A percentile compares a stretch with the other conserved stretches of the same genome.
Evolutionary conservation across 176 grass and related monocot genomes (phyloP).

Genomic region (Musa beccarii): DNA sequence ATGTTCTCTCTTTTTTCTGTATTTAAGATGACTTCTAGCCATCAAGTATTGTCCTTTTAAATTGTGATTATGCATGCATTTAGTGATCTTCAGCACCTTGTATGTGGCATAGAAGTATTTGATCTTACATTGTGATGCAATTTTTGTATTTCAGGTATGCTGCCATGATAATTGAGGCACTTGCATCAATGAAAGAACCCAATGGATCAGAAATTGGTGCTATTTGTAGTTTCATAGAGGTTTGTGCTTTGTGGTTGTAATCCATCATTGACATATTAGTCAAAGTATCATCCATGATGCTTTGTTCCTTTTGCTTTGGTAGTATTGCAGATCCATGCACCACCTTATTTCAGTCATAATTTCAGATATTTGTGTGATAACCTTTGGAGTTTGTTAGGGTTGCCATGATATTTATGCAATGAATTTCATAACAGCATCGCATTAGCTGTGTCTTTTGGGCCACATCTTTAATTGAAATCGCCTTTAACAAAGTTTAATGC

Average conservation of each 20-base stretch:
- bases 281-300: not conserved
- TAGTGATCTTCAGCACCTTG: too few relatives aligned
- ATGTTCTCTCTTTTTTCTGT: too few relatives aligned
- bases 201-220: conserved; percentile 56
- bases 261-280: too few relatives aligned
- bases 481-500: too few relatives aligned
- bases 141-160: conserved; percentile 45
- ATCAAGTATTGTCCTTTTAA: too few relatives aligned
- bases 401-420: not conserved
- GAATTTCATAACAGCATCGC: too few relatives aligned
- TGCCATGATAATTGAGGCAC: conserved; percentile 73
- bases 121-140: conserved; percentile 19
- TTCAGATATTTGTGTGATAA: not conserved
- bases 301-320: not conserved
- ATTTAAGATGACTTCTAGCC: too few relatives aligned
- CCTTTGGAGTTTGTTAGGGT: not conserved
- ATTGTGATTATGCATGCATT: too few relatives aligned
- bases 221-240: conserved; percentile 64
- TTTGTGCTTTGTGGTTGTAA: conserved; percentile 3
- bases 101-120: not conserved
- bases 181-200: conserved; percentile 59
- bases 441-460: too few relatives aligned
- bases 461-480: too few relatives aligned
- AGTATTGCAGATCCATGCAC: not conserved
- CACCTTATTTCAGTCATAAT: not conserved